Evolutionary conservation across 805 yeast genomes (phyloP), one percentile per base, ranked within the genome.

Genomic region (Metschnikowia continentalis): DNA sequence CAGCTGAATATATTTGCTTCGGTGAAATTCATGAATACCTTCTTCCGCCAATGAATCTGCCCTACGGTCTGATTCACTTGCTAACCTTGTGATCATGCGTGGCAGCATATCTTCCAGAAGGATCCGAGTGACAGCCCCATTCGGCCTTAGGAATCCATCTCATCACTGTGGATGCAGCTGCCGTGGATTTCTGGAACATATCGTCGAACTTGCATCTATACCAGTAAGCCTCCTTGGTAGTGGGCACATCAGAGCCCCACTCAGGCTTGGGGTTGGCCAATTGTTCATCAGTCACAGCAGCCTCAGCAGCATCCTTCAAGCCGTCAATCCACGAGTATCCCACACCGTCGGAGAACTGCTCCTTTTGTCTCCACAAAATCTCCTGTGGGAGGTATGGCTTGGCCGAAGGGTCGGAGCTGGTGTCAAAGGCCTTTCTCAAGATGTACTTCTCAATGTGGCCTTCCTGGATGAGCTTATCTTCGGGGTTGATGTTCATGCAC

Each of bases 101-200:
- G 76, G 88, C 82, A 61, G 96, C 97, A 68, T 78, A 92, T 77
- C 99, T 88, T 59, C 99, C 99, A 50, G 96, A 88, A 49, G 99
- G 99, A 74, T 94, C 99, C 64, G 86, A 96, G 66, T 91, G 90
- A 76, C 99, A 94, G 60, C 99, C 99, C 99, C 99, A 94, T 72
- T 94, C 99, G 56, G 98, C 98, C 81, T 94, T 94, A 69, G 99
- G 99, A 73, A 94, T 75, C 99, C 99, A 94, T 81, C 99, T 87
- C 97, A 89, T 90, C 54, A 94, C 99, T 17, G 99, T 94, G 38
- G 83, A 76, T 53, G 96, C 97, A 58, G 96, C 99, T 59, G 97
- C 94, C 72, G 83, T 79, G 63, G 85, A 84, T 54, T 91, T 88
- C 47, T 64, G 59, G 87, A 90, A 94, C 63, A 89, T 74, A 64